Base-by-base conservation (phyloP, 106 monocot species). In the Hemerocallis citrina region DNA sequence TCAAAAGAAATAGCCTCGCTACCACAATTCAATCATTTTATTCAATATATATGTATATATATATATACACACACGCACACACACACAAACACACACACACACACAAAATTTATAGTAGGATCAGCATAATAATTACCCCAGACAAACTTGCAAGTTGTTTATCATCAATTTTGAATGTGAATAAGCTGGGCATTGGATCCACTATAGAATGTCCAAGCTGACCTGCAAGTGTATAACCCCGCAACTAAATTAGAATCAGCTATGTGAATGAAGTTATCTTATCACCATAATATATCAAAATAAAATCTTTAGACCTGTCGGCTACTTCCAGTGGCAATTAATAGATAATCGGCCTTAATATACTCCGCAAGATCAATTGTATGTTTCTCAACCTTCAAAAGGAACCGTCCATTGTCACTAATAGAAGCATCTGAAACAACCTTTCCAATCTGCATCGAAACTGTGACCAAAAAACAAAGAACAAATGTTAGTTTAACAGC, bases 161-260 rank as follows among this genome's bases (percentile, higher is more conserved):
- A 51, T 96, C 81, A 30, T 73, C 72, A 40, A 96, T 79, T 75
- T 91, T 96, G 47, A 96, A 96, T 47, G 95, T 90, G 68, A 96
- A 96, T 54, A 96, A 77, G 68, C 95, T 96, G 28, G 95, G 95
- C 59, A 81, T 61, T 65, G 95, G 95, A 9, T 90, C 81, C 38
- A 96, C 72, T 55, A 96, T 69, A 43, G 90, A 87, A 68, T 96
- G 95, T 20, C 86, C 95, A 71, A 96, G 84, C 49, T 84, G 70
- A 57, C 54, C 34, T 47, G 90, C 90, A 70, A 96, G 65, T 34
- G 64, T 54, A 64, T 96, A 84, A 67, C 95, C 95, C 95, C 91
- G 62, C 29, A 70, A 70, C 12, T 17, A 60, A 57, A 34, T 65
- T 29, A 62, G n/a, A 48, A 40, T 35, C 20, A 30, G 36, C 49